Percentiles rank a stretch among this genome's conserved stretches.
Conservation (phyloP, 208 protist species). For the Phytomonas serpens region DNA sequence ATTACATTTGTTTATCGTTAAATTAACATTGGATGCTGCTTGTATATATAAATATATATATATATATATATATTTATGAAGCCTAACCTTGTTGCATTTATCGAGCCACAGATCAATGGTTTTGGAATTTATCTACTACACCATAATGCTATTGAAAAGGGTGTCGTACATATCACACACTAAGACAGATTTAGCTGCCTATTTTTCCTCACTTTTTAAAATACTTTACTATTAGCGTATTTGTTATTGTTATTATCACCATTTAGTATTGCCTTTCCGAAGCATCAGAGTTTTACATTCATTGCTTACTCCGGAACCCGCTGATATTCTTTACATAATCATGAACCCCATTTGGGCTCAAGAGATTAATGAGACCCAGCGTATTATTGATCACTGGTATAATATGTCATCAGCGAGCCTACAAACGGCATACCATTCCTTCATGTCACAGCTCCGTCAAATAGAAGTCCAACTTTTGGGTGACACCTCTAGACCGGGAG, state of each 20-base stretch:
- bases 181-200: not conserved
- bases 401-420: conserved; percentile 32
- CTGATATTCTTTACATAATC: not conserved
- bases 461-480: conserved; percentile 33
- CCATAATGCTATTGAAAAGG: not conserved
- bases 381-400: conserved; percentile 50
- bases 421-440: conserved; percentile 24
- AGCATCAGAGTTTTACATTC: not conserved
- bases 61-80: conserved; percentile 4
- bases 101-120: not conserved
- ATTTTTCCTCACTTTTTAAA: not conserved
- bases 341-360: conserved; percentile 37
- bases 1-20: conserved; percentile 5
- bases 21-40: conserved; percentile 4
- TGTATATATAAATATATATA: not conserved
- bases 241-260: not conserved
- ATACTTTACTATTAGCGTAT: not conserved
- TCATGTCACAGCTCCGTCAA: conserved; percentile 42
- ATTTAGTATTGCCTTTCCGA: not conserved
- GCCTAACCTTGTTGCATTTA: not conserved
- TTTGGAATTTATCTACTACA: not conserved
- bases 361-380: conserved; percentile 69
- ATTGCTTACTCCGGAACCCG: not conserved
- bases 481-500: conserved; percentile 4
- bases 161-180: not conserved